These are phyloP conservation scores for Verticillium dahliae DNA, from an alignment of 2,329 filamentous ascomycete genomes.

Conservation along the genomic window DNA sequence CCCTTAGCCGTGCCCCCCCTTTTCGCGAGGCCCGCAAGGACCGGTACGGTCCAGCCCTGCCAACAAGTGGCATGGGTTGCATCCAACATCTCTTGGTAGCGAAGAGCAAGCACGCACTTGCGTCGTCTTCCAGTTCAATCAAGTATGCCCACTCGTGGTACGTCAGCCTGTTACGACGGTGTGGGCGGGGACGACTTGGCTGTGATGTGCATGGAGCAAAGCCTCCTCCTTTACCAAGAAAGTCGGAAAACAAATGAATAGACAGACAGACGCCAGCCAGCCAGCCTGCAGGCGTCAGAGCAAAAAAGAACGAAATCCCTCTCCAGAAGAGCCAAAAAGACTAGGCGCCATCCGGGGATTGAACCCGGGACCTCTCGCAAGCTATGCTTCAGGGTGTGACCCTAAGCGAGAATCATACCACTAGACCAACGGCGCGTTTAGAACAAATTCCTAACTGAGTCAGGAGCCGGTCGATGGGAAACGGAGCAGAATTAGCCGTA, in stretches of 20 bases:
- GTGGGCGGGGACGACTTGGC: too few relatives aligned
- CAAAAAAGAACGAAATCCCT: neutral
- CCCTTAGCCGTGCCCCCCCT: neutral
- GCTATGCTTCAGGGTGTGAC: conserved; percentile 23
- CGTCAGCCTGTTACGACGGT: too few relatives aligned
- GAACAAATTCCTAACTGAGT: conserved; percentile 1
- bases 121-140: too few relatives aligned
- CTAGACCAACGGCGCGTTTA: conserved; percentile 42
- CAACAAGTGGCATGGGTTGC: neutral
- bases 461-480: conserved; percentile 3
- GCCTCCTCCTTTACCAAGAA: too few relatives aligned
- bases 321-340: neutral
- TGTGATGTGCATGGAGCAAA: too few relatives aligned
- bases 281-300: neutral
- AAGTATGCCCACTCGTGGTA: too few relatives aligned
- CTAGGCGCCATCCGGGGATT: conserved; percentile 13
- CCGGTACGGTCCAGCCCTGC: neutral
- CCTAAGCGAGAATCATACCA: conserved; percentile 69
- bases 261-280: too few relatives aligned
- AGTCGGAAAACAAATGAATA: too few relatives aligned
- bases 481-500: neutral
- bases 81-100: too few relatives aligned
- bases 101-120: too few relatives aligned
- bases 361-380: conserved; percentile 18
- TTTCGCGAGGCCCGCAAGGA: neutral